phyloP scores from a whole-genome alignment of 352 stramenopile species.

The Pythium myriotylum region DNA sequence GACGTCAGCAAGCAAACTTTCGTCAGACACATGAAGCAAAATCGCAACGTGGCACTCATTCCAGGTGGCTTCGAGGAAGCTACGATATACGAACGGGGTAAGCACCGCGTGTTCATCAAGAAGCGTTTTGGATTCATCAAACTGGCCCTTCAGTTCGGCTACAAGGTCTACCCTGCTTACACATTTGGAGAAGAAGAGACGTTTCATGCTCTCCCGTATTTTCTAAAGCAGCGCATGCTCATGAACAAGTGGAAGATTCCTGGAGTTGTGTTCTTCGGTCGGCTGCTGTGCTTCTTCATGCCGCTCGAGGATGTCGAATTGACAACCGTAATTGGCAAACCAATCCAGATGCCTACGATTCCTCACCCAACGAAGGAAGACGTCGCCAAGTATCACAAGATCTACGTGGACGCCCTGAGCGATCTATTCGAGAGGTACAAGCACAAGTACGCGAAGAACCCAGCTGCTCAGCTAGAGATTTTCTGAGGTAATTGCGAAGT shows the following conservation, averaged over 20 bases:
- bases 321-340: slow-evolving; percentile 89
- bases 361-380: slow-evolving; percentile 86
- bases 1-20: slow-evolving; percentile 57
- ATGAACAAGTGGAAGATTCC: slow-evolving; percentile 87
- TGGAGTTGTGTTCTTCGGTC: slow-evolving; percentile 77
- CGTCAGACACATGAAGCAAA: slow-evolving; percentile 45
- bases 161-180: slow-evolving; percentile 89
- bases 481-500: slow-evolving; percentile 21
- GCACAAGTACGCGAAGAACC: slow-evolving; percentile 70
- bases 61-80: slow-evolving; percentile 95
- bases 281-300: slow-evolving; percentile 80
- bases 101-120: slow-evolving; percentile 92
- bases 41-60: slow-evolving; percentile 76
- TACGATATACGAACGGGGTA: slow-evolving; percentile 76
- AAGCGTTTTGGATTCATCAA: slow-evolving; percentile 94
- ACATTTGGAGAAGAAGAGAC: slow-evolving; percentile 92
- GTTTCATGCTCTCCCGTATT: slow-evolving; percentile 86
- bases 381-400: slow-evolving; percentile 85
- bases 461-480: slow-evolving; percentile 51
- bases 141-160: slow-evolving; percentile 90
- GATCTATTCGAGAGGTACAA: slow-evolving; percentile 91
- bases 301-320: slow-evolving; percentile 74
- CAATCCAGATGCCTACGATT: slow-evolving; percentile 86
- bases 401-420: slow-evolving; percentile 86
- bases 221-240: slow-evolving; percentile 72